These are phyloP conservation scores for Rhizopogon sp. DNA, from an alignment of 768 basidiomycete species.

Conservation along the genomic window DNA sequence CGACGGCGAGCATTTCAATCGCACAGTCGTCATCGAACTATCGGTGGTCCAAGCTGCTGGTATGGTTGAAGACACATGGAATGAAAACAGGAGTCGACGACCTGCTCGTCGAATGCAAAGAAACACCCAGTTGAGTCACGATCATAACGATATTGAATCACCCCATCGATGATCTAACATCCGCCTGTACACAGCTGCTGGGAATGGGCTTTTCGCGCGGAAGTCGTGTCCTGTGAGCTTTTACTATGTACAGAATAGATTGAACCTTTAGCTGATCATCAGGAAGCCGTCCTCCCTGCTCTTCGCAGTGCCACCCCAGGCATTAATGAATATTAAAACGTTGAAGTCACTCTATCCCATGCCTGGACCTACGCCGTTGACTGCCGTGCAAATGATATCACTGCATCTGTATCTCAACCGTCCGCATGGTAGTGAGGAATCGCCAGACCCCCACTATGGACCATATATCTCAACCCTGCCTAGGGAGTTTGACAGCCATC, in stretches of 20 bases:
- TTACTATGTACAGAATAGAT: not conserved
- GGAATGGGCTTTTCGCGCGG: constrained; percentile 64
- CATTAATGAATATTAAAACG: constrained; percentile 71
- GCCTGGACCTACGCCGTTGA: constrained; percentile 28
- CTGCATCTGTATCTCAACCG: constrained; percentile 74
- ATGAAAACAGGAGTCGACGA: constrained; percentile 32
- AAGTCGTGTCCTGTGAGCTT: constrained; percentile 36
- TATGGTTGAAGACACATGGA: constrained; percentile 48
- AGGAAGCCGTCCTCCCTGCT: constrained; percentile 50
- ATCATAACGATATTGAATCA: not conserved
- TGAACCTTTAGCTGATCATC: not conserved
- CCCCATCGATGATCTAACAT: not conserved
- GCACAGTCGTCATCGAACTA: constrained; percentile 3
- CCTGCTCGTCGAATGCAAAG: constrained; percentile 48
- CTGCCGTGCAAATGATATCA: constrained; percentile 72
- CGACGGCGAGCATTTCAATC: constrained; percentile 3
- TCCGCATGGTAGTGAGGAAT: constrained; percentile 37
- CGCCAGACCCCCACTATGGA: constrained; percentile 53
- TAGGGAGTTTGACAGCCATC: constrained; percentile 67
- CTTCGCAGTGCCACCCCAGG: constrained; percentile 64
- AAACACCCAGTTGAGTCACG: constrained; percentile 28
- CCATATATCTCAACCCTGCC: constrained; percentile 83
- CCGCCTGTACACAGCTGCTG: constrained; percentile 40
- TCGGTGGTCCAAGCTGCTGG: constrained; percentile 43
- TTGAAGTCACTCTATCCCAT: constrained; percentile 55